Conservation (phyloP, 2,329 filamentous ascomycete genomes). For the Hymenoscyphus infarciens region DNA sequence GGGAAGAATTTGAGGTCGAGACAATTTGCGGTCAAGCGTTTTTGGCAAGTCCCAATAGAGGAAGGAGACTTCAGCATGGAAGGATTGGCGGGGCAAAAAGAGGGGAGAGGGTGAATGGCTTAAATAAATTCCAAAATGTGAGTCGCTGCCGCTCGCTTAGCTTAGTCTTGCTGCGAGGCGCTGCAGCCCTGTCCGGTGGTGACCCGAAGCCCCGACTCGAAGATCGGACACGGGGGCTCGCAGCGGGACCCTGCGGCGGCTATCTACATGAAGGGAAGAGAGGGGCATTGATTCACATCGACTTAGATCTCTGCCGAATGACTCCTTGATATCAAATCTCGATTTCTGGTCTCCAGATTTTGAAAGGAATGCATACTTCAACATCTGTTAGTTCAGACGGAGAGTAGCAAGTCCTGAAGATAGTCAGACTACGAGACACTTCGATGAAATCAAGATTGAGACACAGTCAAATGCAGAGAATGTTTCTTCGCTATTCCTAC, state of each 20-base stretch:
- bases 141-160: not conserved
- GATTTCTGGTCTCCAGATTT: not conserved
- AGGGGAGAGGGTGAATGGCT: not conserved
- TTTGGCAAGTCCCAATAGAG: not conserved
- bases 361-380: not conserved
- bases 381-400: not conserved
- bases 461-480: not conserved
- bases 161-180: not conserved
- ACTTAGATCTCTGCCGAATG: not conserved
- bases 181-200: too few species aligned
- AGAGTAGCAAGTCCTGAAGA: too few species aligned
- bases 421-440: not conserved
- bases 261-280: not conserved
- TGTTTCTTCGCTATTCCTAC: not conserved
- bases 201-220: too few species aligned
- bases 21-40: not conserved
- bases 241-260: not conserved
- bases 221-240: not conserved
- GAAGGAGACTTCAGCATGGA: not conserved
- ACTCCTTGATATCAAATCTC: not conserved
- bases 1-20: not conserved
- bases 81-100: not conserved
- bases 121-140: not conserved
- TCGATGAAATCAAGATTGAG: not conserved
- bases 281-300: not conserved